Evolutionary conservation across 192 early-diverging fungal species (phyloP).

Genomic region (Lunasporangiospora selenospora): DNA sequence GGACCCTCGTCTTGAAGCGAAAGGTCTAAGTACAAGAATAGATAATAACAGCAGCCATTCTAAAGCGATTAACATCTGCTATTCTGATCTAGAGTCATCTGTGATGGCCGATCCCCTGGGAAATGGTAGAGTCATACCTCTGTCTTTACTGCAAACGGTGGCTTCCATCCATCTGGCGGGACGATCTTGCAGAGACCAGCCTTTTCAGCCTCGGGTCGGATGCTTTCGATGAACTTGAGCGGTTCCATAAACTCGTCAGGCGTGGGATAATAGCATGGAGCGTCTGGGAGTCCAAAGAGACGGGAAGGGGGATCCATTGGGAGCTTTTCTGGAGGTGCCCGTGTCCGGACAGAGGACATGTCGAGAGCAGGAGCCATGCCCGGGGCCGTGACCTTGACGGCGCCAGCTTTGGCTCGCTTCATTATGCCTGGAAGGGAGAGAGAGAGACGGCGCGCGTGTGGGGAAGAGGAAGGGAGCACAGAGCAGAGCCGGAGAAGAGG

Average conservation of each 20-base stretch:
- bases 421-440: conserved; percentile 8
- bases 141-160: conserved; percentile 84
- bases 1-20: conserved; percentile 87
- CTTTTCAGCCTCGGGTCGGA: conserved; percentile 75
- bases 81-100: too few relatives aligned
- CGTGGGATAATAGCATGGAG: conserved; percentile 85
- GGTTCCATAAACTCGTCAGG: conserved; percentile 86
- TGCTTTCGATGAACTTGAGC: conserved; percentile 84
- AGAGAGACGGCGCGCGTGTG: too few relatives aligned
- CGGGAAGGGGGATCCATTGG: conserved; percentile 20
- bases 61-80: too few relatives aligned
- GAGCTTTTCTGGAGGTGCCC: conserved; percentile 17
- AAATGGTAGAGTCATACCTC: too few relatives aligned
- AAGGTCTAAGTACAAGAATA: conserved; percentile 64
- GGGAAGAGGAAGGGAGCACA: neutral
- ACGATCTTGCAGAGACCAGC: conserved; percentile 93
- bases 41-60: too few relatives aligned
- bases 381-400: conserved; percentile 1
- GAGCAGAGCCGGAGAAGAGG: neutral
- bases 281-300: conserved; percentile 77
- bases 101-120: too few relatives aligned
- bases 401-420: conserved; percentile 18
- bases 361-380: conserved; percentile 26
- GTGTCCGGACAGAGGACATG: conserved; percentile 32
- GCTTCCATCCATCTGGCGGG: conserved; percentile 86